Base-by-base conservation (phyloP, 768 basidiomycete species). In the Pleurotus citrinopileatus region DNA sequence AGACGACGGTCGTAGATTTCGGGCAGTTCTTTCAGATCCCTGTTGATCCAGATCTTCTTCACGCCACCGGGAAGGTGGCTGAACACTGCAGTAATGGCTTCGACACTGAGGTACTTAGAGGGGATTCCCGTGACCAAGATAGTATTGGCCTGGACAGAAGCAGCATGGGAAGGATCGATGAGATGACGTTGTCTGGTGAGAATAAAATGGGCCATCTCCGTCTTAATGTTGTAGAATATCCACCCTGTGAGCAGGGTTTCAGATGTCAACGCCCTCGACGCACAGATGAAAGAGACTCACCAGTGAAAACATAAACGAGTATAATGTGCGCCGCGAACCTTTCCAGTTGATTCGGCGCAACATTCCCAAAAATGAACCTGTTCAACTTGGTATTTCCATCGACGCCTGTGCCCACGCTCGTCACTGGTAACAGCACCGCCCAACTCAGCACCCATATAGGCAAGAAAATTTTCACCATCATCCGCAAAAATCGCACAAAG, bases 401-500 rank as follows among this genome's bases (percentile, higher is more conserved):
- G 2, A 74, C 73, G 1, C 61, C 57, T 0, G 84, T 87, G 51
- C 76, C 72, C 47, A 82, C 81, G 22, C 80, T 70, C 4, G 86
- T 82, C 60, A 89, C 68, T 19, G 96, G 96, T 0, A 98, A 71
- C 27, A 98, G 81, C 54, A 97, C 75, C 46, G 72, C 65, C 95
- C 96, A 98, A 2, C 92, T 90, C 26, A 98, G 25, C 45, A 93
- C 57, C 95, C 93, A 99, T 63, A 97, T 91, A 20, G 97, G 95
- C 4, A 95, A 61, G 65, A 98, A 78, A 22, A 94, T 72, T 59
- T 85, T 81, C 46, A 84, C 66, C 82, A 97, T 89, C 77, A 98
- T 85, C 45, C 87, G 83, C 25, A 91, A 75, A 68, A 91, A 98
- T 51, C 93, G 88, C 42, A 97, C 86, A 61, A 90, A 99, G 64